A percentile compares a stretch with the other conserved stretches of the same genome.
phyloP scores from a whole-genome alignment of 1,284 basidiomycete species.

The Cutaneotrichosporon spelunceum region DNA sequence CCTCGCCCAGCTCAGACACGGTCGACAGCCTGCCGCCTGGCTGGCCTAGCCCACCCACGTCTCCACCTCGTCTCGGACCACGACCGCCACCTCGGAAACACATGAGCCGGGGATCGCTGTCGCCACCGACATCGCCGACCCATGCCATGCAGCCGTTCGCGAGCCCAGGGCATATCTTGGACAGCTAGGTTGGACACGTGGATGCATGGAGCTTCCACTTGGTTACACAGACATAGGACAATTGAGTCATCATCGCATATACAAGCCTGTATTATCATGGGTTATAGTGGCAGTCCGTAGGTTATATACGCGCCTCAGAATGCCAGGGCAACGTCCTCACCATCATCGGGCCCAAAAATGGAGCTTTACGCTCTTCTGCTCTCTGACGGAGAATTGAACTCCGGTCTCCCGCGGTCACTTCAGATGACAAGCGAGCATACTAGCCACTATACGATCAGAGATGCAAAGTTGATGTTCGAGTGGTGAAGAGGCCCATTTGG shows the following conservation, averaged over 20 bases:
- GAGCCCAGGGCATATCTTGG: not conserved
- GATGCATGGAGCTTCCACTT: too few species aligned
- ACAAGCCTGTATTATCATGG: too few species aligned
- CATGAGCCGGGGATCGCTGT: not conserved
- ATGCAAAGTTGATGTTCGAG: not conserved
- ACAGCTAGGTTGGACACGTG: not conserved
- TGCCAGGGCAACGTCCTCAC: not conserved
- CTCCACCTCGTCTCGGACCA: not conserved
- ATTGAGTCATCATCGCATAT: not conserved
- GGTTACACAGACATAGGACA: not conserved
- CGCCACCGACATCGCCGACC: not conserved
- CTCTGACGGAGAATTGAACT: not conserved
- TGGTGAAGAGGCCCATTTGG: not conserved
- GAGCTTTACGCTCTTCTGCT: not conserved
- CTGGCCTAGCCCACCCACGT: not conserved
- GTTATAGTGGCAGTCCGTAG: not conserved
- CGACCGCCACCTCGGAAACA: not conserved
- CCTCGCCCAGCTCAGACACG: not conserved
- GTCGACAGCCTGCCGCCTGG: not conserved
- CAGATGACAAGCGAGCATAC: not conserved
- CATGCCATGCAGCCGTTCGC: not conserved
- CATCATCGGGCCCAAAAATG: not conserved
- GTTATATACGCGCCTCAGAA: not conserved
- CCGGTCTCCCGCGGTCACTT: not conserved
- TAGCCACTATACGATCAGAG: not conserved